These are phyloP conservation scores for Penicillium sp. DNA, from an alignment of 2,329 filamentous ascomycete genomes.

Conservation along the genomic window DNA sequence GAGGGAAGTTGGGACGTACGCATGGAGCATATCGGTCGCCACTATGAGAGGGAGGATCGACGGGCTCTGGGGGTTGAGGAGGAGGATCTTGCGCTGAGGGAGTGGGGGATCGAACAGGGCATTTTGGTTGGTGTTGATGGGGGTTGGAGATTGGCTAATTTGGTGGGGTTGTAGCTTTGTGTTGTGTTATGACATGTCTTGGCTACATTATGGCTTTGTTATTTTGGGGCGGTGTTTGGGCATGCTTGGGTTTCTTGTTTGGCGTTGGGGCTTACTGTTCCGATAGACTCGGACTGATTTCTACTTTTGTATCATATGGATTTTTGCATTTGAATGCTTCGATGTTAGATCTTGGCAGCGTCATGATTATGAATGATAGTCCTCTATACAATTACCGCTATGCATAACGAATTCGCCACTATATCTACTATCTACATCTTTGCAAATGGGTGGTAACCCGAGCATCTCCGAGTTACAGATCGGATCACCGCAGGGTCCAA, in stretches of 20 bases:
- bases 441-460: not conserved
- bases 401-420: too few species aligned
- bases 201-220: not conserved
- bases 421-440: too few species aligned
- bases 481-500: not conserved
- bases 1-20: constrained; percentile 71
- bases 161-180: constrained; percentile 5
- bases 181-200: not conserved
- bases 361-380: not conserved
- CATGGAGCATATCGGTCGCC: constrained; percentile 84
- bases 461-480: not conserved
- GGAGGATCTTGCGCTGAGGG: constrained; percentile 42
- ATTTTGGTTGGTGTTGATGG: constrained; percentile 25
- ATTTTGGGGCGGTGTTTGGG: not conserved
- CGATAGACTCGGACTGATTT: too few species aligned
- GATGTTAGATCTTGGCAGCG: too few species aligned
- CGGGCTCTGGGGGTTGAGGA: constrained; percentile 26
- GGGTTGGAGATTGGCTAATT: constrained; percentile 21
- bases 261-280: not conserved
- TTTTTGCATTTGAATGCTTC: too few species aligned
- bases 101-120: constrained; percentile 42
- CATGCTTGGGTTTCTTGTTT: not conserved
- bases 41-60: constrained; percentile 64
- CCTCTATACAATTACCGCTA: not conserved
- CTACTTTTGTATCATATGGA: too few species aligned